phyloP scores from a whole-genome alignment of 768 basidiomycete genomes.

The Tulasnella calospora region DNA sequence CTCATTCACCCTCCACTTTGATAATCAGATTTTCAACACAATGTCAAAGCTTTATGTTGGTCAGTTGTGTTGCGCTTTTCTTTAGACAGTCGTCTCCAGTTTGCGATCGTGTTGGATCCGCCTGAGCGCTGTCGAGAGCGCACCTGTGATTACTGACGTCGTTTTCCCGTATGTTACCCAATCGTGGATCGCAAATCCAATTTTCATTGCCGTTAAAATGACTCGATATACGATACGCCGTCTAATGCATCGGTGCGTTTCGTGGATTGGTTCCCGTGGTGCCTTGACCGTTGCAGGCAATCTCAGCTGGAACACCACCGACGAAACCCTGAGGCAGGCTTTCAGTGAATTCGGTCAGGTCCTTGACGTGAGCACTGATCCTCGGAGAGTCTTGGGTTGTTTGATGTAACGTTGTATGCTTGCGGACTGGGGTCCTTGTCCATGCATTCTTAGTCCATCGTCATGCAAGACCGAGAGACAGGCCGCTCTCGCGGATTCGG shows the following conservation, averaged over 20 bases:
- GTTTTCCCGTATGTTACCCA: neutral
- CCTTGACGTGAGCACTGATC: constrained; percentile 71
- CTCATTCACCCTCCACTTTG: neutral
- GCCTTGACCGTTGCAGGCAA: constrained; percentile 61
- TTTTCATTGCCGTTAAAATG: neutral
- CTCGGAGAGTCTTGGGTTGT: constrained; percentile 10
- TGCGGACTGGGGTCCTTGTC: constrained; percentile 27
- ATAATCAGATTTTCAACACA: neutral
- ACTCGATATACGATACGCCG: constrained; percentile 37
- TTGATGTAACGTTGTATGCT: constrained; percentile 14
- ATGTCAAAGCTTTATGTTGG: neutral
- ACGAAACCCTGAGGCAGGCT: constrained; percentile 85
- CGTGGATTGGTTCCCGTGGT: constrained; percentile 44
- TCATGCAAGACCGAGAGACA: constrained; percentile 98
- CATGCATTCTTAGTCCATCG: constrained; percentile 62
- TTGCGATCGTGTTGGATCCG: neutral
- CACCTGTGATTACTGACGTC: neutral
- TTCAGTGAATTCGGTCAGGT: constrained; percentile 79
- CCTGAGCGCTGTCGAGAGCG: neutral
- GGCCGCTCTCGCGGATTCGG: constrained; percentile 96
- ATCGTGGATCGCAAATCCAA: neutral
- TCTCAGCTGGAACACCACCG: constrained; percentile 94
- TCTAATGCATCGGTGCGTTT: constrained; percentile 30
- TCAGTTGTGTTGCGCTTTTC: neutral
- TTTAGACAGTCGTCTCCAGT: neutral